Percentiles rank a stretch among this genome's conserved stretches.
Evolutionary conservation across 305 asterid genomes (phyloP).

Genomic region (Solanum hybrid): DNA sequence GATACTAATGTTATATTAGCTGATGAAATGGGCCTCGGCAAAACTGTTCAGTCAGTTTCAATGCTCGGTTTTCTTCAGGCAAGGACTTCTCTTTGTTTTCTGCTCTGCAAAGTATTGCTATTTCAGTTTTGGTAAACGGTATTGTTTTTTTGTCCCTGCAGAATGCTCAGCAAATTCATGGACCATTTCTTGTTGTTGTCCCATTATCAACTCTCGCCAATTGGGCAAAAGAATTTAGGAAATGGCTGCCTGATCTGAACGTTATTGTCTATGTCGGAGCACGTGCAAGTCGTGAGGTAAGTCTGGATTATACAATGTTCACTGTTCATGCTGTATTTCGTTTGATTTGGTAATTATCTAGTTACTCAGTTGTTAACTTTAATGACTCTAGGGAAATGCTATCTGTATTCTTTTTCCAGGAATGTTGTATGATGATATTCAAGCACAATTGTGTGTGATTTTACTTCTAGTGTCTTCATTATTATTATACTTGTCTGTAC

Average conservation of each 20-base stretch:
- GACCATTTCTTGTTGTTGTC: slow-evolving; percentile 99
- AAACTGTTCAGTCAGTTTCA: slow-evolving; percentile 98
- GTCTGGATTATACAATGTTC: not conserved
- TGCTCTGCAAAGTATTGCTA: slow-evolving; percentile 6
- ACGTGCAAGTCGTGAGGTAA: slow-evolving; percentile 98
- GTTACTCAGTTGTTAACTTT: not conserved
- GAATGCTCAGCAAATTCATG: slow-evolving; percentile 91
- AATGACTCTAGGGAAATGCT: not conserved
- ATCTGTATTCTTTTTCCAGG: not conserved
- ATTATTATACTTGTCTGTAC: not conserved
- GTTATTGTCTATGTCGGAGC: slow-evolving; percentile 92
- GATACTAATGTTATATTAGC: slow-evolving; percentile 98
- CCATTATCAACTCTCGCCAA: slow-evolving; percentile 95
- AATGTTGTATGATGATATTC: not conserved
- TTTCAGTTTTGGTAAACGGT: slow-evolving; percentile 6
- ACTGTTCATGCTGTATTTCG: not conserved
- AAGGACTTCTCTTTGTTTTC: slow-evolving; percentile 7
- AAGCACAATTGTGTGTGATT: not conserved
- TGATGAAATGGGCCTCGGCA: slow-evolving; percentile 99
- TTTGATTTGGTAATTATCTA: not conserved
- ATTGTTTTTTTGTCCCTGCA: slow-evolving; percentile 30
- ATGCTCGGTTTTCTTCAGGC: slow-evolving; percentile 99
- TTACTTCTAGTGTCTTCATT: not conserved
- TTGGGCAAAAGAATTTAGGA: slow-evolving; percentile 98
- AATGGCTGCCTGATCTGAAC: slow-evolving; percentile 95